Conservation (phyloP, 495 filamentous ascomycete genomes). For the Staphylotrichum tortipilum region DNA sequence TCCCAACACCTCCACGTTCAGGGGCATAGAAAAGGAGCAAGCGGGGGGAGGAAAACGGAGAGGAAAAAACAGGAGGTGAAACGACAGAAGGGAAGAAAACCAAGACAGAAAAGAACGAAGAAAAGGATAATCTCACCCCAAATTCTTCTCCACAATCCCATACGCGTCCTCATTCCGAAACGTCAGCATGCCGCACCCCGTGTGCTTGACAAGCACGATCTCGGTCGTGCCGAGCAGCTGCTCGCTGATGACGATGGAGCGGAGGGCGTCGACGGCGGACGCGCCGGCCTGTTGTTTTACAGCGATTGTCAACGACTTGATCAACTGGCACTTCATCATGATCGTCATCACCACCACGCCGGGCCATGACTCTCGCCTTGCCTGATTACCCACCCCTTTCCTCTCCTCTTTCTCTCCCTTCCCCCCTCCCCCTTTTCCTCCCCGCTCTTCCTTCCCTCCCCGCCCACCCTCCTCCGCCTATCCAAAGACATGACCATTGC, state of each 20-base stretch:
- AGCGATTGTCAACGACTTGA: too few species aligned
- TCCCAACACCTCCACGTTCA: neutral
- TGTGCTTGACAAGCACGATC: conserved; percentile 71
- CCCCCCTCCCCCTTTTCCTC: too few species aligned
- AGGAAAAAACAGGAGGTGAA: neutral
- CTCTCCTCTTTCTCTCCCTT: too few species aligned
- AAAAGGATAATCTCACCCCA: conserved; percentile 26
- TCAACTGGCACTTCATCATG: too few species aligned
- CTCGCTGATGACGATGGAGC: conserved; percentile 70
- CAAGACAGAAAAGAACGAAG: neutral
- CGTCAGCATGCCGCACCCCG: conserved; percentile 74
- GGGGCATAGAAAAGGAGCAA: neutral
- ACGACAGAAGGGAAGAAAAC: too few species aligned
- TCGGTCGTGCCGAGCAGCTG: conserved; percentile 74
- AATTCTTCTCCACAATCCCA: conserved; percentile 47
- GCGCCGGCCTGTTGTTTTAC: conserved; percentile 49
- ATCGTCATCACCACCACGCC: neutral
- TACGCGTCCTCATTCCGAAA: conserved; percentile 61
- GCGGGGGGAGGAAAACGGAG: neutral
- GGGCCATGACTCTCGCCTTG: too few species aligned
- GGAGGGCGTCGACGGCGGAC: conserved; percentile 56
- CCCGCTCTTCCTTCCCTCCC: too few species aligned
- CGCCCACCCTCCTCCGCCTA: neutral
- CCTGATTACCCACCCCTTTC: too few species aligned
- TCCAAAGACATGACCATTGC: too few species aligned